Evolutionary conservation across 257 asterid genomes (phyloP), one percentile per base, ranked within the genome.

Genomic region (Fraxinus excelsior): DNA sequence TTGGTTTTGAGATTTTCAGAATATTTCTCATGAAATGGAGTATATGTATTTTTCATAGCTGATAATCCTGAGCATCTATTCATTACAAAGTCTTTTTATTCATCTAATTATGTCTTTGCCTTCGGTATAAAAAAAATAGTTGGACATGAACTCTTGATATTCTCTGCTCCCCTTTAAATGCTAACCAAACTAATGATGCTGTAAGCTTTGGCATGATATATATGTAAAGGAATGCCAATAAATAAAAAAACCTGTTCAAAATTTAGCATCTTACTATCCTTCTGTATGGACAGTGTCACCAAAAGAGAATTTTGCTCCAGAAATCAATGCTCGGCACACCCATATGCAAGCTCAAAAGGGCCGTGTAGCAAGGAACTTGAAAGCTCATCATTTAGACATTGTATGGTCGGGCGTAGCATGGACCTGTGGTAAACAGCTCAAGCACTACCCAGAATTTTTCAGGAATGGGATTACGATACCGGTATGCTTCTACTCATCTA

Each of bases 341-440:
- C 93, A 83, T 78, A 78, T 90, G 86, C 82, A 87, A 80, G 83
- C 87, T 75, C 83, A 91, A 80, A 90, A 95, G 98, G 91, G 89
- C 23, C 94, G 84, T 76, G 70, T 88, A 67, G 82, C 96, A 65
- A 91, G 88, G 89, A 89, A 79, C 81, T 80, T 87, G 78, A 87
- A 86, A 84, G 89, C 91, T 58, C 88, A 74, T 82, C 86, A 80
- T 69, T 87, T 94, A 44, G 97, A 88, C 66, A 95, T 95, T 75
- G 85, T 92, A 3, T 95, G 99, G 99, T 91, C 96, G 2, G 99
- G 98, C 74, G 81, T 84, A 60, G 81, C 97, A 72, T 95, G 98
- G 98, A 71, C 90, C 67, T 95, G 99, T 71, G 91, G 96, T 75
- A 95, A 93, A 88, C 99, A 88, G 85, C 90, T 95, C 85, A 95